Evolutionary conservation across 1,284 basidiomycete genomes (phyloP).

Genomic region (Paramarasmius palmivorus): DNA sequence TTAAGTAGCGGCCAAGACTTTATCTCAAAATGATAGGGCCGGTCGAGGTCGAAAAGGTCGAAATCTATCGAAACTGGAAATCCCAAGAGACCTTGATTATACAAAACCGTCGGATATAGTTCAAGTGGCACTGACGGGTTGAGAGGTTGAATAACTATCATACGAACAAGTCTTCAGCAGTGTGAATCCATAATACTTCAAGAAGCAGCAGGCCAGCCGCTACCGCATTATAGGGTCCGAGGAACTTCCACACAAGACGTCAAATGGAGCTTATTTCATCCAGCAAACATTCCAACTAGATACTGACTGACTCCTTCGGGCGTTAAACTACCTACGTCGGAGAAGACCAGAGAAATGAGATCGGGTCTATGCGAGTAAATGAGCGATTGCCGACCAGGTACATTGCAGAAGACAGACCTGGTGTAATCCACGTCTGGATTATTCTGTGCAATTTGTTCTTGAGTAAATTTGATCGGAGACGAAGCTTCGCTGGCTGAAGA

Average conservation of each 20-base stretch:
- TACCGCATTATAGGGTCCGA: no score
- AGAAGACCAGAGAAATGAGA: conserved; percentile 87
- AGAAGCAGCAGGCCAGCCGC: neutral
- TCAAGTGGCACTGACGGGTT: no score
- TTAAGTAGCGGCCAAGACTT: neutral
- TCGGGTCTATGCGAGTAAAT: conserved; percentile 59
- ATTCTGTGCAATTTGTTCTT: conserved; percentile 74
- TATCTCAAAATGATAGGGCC: neutral
- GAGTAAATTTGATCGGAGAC: conserved; percentile 52
- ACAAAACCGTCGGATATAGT: no score
- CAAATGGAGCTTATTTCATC: conserved; percentile 33
- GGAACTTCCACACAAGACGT: neutral
- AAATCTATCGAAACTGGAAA: no score
- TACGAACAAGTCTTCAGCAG: neutral
- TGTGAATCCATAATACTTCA: neutral
- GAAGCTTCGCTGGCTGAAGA: conserved; percentile 17
- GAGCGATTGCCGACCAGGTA: conserved; percentile 18
- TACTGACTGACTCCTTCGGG: conserved; percentile 92
- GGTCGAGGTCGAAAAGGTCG: neutral
- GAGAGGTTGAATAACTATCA: neutral
- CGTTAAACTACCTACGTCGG: conserved; percentile 89
- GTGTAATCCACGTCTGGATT: conserved; percentile 87
- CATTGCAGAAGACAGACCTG: conserved; percentile 43
- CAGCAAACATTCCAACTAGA: conserved; percentile 88
- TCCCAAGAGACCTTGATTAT: no score